Evolutionary conservation across 768 basidiomycete species (phyloP).

Genomic region (Mycena haematopus): DNA sequence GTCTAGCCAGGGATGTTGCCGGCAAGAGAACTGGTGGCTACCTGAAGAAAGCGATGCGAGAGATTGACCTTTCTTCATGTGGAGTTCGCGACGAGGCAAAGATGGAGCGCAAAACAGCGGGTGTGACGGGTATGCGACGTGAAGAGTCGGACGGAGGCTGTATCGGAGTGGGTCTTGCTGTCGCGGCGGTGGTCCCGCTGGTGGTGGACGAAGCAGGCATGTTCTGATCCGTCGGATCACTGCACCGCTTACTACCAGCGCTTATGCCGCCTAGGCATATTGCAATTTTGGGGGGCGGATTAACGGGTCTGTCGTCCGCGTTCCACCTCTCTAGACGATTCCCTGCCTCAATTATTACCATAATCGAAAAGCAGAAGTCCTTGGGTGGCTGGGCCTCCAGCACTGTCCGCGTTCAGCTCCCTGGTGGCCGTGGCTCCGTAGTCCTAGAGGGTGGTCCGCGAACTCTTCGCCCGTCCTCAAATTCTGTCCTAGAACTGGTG

Average conservation of each 20-base stretch:
- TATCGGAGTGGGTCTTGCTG: conserved; percentile 46
- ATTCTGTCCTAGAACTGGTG: conserved; percentile 81
- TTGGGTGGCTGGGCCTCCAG: conserved; percentile 86
- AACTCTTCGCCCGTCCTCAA: conserved; percentile 80
- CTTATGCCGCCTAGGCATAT: conserved; percentile 47
- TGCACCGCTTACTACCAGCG: no score
- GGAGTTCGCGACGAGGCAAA: conserved; percentile 86
- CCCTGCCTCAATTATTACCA: conserved; percentile 60
- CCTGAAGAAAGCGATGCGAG: conserved; percentile 88
- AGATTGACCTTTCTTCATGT: conserved; percentile 83
- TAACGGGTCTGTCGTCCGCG: conserved; percentile 83
- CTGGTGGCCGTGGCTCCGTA: conserved; percentile 45
- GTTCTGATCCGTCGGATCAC: conserved; percentile 15
- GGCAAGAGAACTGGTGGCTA: conserved; percentile 34
- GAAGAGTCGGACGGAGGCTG: conserved; percentile 52
- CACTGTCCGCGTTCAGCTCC: conserved; percentile 59
- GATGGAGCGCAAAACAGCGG: conserved; percentile 80
- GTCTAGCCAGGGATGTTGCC: conserved; percentile 12
- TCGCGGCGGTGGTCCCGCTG: conserved; percentile 52
- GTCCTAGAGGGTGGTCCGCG: conserved; percentile 88
- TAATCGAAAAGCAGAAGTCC: conserved; percentile 69
- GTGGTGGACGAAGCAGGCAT: conserved; percentile 61
- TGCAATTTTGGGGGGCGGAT: conserved; percentile 79
- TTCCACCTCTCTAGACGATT: conserved; percentile 77
- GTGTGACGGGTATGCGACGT: conserved; percentile 82